Evolutionary conservation across 176 grass and related monocot species (phyloP), one percentile per base, ranked within the genome.

Genomic region (Eremochloa ophiuroides): DNA sequence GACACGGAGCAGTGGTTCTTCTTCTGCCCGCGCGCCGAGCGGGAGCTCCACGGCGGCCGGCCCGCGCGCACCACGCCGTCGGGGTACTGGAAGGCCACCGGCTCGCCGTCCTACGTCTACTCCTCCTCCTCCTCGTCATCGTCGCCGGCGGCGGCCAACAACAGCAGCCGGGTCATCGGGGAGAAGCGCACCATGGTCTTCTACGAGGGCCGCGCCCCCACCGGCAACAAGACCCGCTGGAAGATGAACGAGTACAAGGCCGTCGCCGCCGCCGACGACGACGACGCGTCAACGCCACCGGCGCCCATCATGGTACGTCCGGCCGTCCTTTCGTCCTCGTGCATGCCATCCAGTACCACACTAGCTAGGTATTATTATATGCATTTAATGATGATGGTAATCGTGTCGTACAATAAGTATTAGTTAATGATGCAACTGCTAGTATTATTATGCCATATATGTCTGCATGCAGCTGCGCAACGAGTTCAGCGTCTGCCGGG

Each of bases 161-260:
- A 7, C 5, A 44, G 2, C 66, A 82, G 50, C 80, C 78, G 34
- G 2, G 79, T 68, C 22, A 73, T 97, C 37, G 91, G 91, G 2
- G 76, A 83, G 77, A 97, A 89, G 91, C 76, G 84, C 53, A 97
- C 94, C 48, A 93, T 97, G 91, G 94, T 97, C 25, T 97, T 97
- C 68, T 97, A 97, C 81, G 2, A 80, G 39, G 94, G 94, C n/a
- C 82, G 91, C 69, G 83, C 86, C 0, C 91, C 91, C 10, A 77
- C 48, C 0, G 86, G 88, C 31, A 80, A 25, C 62, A 91, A 85
- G 83, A 97, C 91, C 8, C 62, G 27, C 2, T 97, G 94, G 94
- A 97, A 97, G 91, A 93, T 97, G 91, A 97, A 97, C 43, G 88
- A 97, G 83, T 97, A 97, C 66, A 91, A 91, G 83, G 80, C 83